These are phyloP conservation scores for Antrodiella citrinella DNA, from an alignment of 768 basidiomycete genomes.

Conservation along the genomic window DNA sequence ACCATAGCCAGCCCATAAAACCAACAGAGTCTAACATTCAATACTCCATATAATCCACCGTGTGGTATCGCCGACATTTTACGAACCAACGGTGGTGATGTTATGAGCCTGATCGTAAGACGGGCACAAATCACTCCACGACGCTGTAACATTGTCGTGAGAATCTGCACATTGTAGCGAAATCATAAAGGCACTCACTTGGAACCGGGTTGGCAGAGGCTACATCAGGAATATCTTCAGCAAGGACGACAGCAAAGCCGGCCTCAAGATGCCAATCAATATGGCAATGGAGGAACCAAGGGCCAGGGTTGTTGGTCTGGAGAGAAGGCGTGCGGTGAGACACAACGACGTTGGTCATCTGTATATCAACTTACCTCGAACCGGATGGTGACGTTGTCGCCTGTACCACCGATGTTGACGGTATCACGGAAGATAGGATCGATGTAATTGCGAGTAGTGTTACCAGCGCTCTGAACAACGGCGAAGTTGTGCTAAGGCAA, in stretches of 20 bases:
- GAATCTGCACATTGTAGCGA: not conserved
- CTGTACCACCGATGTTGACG: slow-evolving; percentile 19
- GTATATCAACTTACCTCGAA: slow-evolving; percentile 4
- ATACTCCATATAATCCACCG: too few species aligned
- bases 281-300: slow-evolving; percentile 11
- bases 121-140: not conserved
- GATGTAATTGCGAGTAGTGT: slow-evolving; percentile 28
- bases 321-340: not conserved
- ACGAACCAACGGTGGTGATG: not conserved
- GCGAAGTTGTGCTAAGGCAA: slow-evolving; percentile 34
- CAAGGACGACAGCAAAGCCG: slow-evolving; percentile 33
- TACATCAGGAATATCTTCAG: slow-evolving; percentile 22
- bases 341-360: not conserved
- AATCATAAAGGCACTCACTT: not conserved
- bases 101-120: not conserved
- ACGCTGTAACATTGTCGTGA: not conserved
- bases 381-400: slow-evolving; percentile 16
- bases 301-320: slow-evolving; percentile 9
- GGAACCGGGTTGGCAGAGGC: slow-evolving; percentile 6
- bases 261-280: slow-evolving; percentile 17
- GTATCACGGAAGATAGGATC: slow-evolving; percentile 46
- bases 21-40: too few species aligned
- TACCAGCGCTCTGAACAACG: slow-evolving; percentile 36
- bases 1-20: too few species aligned
- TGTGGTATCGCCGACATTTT: too few species aligned